Percentiles rank a stretch among this genome's conserved stretches.
Conservation (phyloP, 306 rosid genomes). For the Inga laurina region DNA sequence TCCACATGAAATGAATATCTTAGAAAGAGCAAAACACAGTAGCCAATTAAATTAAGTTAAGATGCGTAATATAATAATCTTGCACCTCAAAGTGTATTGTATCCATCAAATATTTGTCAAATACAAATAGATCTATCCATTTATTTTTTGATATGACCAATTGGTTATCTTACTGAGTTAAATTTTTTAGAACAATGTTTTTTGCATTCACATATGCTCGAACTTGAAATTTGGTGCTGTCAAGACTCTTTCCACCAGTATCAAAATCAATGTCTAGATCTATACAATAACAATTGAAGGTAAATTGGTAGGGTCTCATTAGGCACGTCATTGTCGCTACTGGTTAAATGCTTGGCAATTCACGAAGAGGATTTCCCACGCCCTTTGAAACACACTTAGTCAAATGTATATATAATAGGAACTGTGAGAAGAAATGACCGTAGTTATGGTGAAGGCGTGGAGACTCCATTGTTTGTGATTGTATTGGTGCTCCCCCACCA, state of each 20-base stretch:
- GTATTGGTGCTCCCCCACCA: slow-evolving; percentile 6
- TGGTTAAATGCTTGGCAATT: not conserved
- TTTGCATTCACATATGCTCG: no score
- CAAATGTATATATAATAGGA: not conserved
- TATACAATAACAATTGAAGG: not conserved
- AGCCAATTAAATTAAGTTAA: not conserved
- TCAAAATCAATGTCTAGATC: no score
- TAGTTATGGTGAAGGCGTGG: slow-evolving; percentile 32
- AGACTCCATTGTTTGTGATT: slow-evolving; percentile 11
- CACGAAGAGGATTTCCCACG: not conserved
- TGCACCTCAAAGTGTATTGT: not conserved
- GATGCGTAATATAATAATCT: not conserved
- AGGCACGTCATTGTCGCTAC: not conserved
- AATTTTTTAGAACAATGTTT: no score
- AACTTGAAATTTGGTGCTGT: no score
- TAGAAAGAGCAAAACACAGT: not conserved
- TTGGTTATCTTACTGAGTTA: no score
- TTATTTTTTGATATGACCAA: no score
- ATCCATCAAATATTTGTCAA: not conserved
- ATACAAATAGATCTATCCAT: not conserved
- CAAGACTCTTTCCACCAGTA: no score
- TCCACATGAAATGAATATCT: not conserved
- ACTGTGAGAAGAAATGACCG: not conserved
- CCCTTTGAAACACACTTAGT: not conserved
- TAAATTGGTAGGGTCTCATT: not conserved